Base-by-base conservation (phyloP, 305 asterid species). In the Striga hermonthica region DNA sequence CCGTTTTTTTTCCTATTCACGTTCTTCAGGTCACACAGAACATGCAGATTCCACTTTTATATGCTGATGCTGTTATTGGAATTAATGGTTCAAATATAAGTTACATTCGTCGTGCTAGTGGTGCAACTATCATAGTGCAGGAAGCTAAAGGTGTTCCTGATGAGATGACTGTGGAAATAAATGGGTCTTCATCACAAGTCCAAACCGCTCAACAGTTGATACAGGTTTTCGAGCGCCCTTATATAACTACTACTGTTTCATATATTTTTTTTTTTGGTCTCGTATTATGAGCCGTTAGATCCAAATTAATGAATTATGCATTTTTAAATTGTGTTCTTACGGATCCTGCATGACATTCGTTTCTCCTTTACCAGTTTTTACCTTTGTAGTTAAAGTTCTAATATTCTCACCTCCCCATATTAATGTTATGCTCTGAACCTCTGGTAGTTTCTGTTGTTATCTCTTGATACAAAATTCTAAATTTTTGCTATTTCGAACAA, bases 21-120 rank as follows among this genome's bases (percentile, higher is more conserved):
- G 64, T 55, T 63, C 43, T 54, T 1, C 62, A 85, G 95, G 89
- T 87, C 75, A 80, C 84, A 1, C 90, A 87, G 67, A 83, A 83
- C 72, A 83, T 85, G 82, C 95, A 85, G 72, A 82, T 87, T 68
- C 90, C 88, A 48, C 75, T 87, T 38, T 76, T 85, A 8, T 83
- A 80, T 73, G 95, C 95, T 0, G 90, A 87, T 77, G 83, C 95
- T 12, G 92, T 87, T 13, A 85, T 87, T 69, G 95, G 92, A 50
- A 62, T 85, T 43, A 75, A 82, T 68, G 90, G 92, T 56, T 76
- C 88, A 61, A 84, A 84, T 69, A 87, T 87, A 47, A 87, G 95
- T 61, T 87, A 83, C 61, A 83, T 85, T 34, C 90, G 95, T 12
- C 91, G 92, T 72, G 81, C 86, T 37, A 85, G 92, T 79, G 95